Evolutionary conservation across 1,139 yeast species (phyloP).

Genomic region (Scheffersomyces cryptocercus): DNA sequence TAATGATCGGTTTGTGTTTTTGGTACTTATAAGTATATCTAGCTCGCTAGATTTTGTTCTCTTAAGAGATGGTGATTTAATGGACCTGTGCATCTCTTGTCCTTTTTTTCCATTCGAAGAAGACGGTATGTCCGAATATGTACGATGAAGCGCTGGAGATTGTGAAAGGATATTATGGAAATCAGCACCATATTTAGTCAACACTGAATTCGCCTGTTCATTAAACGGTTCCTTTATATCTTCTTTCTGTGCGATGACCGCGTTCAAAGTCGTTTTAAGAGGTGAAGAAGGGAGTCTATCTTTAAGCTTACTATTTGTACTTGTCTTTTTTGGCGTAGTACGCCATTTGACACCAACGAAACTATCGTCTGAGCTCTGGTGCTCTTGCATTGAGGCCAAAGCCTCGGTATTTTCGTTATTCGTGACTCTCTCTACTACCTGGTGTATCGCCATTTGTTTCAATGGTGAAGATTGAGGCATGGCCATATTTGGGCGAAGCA

Average conservation of each 20-base stretch:
- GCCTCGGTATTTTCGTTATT: too few relatives aligned
- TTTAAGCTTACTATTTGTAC: slow-evolving; percentile 2
- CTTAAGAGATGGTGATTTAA: slow-evolving; percentile 21
- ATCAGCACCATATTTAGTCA: slow-evolving; percentile 40
- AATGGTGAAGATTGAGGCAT: too few relatives aligned
- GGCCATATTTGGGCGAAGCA: too few relatives aligned
- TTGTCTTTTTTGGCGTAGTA: slow-evolving; percentile 27
- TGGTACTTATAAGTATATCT: slow-evolving; percentile 5
- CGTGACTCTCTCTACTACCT: too few relatives aligned
- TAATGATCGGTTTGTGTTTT: too few relatives aligned
- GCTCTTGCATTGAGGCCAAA: slow-evolving; percentile 5
- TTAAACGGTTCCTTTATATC: slow-evolving; percentile 18
- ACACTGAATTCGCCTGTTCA: slow-evolving; percentile 37
- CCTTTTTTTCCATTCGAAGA: slow-evolving; percentile 10
- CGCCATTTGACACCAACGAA: slow-evolving; percentile 49
- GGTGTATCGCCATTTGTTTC: too few relatives aligned
- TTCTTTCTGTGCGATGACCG: not conserved
- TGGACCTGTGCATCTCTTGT: slow-evolving; percentile 4
- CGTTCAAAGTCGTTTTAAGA: slow-evolving; percentile 16
- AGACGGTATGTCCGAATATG: slow-evolving; percentile 28
- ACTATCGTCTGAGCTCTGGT: slow-evolving; percentile 48
- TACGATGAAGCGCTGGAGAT: slow-evolving; percentile 25
- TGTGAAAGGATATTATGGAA: slow-evolving; percentile 26
- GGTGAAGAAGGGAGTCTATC: slow-evolving; percentile 38
- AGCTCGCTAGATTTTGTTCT: slow-evolving; percentile 35